phyloP scores from a whole-genome alignment of 306 rosid species.

The Quercus berberidifolia region DNA sequence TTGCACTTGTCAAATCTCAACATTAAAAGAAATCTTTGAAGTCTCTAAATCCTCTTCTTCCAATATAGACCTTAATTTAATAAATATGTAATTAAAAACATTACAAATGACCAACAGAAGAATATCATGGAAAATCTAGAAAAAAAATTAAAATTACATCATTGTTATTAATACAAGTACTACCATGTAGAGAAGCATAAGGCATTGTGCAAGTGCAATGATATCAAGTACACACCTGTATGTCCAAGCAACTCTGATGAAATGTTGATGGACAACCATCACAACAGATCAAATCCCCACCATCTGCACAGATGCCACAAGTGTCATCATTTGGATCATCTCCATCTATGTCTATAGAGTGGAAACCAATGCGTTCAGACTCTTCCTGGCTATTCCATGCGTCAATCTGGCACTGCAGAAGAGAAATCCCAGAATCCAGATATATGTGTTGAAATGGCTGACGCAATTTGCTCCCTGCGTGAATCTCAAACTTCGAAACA shows the following conservation, averaged over 20 bases:
- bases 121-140: not conserved
- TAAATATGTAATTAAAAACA: not conserved
- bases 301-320: conserved; percentile 93
- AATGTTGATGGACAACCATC: conserved; percentile 97
- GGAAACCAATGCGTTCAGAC: conserved; percentile 54
- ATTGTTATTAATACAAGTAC: not conserved
- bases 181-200: not conserved
- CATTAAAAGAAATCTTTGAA: not conserved
- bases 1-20: not conserved
- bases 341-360: conserved; percentile 67
- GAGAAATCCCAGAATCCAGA: conserved; percentile 91
- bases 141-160: not conserved
- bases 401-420: conserved; percentile 83
- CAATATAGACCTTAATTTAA: not conserved
- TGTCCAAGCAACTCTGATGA: conserved; percentile 82
- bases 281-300: conserved; percentile 94
- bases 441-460: conserved; percentile 90
- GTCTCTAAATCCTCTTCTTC: not conserved
- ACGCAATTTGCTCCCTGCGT: conserved; percentile 90
- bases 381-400: conserved; percentile 83
- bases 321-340: conserved; percentile 97
- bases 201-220: not conserved
- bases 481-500: conserved; percentile 87
- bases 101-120: not conserved
- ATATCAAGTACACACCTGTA: conserved; percentile 45